These are phyloP conservation scores for Isochrysis galbana DNA, from an alignment of 78 protist species.

Conservation along the genomic window DNA sequence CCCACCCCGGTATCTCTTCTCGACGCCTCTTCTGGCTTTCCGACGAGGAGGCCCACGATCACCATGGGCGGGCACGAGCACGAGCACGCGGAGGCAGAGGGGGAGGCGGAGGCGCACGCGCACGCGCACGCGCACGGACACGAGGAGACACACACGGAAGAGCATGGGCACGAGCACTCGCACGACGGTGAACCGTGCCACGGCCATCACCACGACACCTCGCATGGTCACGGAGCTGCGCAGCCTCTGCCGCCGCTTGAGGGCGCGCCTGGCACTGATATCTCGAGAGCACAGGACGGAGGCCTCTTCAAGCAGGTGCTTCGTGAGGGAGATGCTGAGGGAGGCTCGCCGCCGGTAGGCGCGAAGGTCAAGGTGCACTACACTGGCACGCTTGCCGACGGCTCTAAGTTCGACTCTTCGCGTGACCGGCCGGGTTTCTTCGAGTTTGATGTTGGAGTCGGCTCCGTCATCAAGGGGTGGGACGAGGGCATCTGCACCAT, in stretches of 20 bases:
- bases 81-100: too few relatives aligned
- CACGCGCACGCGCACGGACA: too few relatives aligned
- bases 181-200: too few relatives aligned
- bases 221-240: too few relatives aligned
- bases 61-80: too few relatives aligned
- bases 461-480: constrained; percentile 91
- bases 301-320: neutral
- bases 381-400: constrained; percentile 79
- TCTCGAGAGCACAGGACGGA: neutral
- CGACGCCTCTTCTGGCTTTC: too few relatives aligned
- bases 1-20: too few relatives aligned
- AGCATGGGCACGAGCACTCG: too few relatives aligned
- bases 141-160: too few relatives aligned
- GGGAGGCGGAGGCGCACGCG: too few relatives aligned
- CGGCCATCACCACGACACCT: too few relatives aligned
- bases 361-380: constrained; percentile 63
- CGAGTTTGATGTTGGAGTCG: constrained; percentile 46
- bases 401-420: constrained; percentile 81
- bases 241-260: neutral
- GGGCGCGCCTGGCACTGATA: neutral
- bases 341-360: neutral
- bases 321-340: neutral
- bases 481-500: constrained; percentile 83
- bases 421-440: constrained; percentile 57
- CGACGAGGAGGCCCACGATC: too few relatives aligned